Conservation (phyloP, 208 protist species). For the Trypanosoma lewisi region DNA sequence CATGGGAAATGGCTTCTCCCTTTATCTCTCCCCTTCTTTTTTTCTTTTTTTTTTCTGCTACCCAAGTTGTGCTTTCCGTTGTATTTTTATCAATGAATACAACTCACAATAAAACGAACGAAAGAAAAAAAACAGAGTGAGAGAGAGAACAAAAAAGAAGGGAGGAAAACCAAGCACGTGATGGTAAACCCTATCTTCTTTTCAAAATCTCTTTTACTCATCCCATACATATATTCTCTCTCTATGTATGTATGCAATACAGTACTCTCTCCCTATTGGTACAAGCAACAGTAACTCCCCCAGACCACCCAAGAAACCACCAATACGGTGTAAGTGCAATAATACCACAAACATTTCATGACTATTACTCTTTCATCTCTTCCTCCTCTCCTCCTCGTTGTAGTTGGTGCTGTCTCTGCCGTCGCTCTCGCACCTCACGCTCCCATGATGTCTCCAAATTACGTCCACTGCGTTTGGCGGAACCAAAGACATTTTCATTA, state of each 20-base stretch:
- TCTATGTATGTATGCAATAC: background rate
- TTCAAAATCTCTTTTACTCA: background rate
- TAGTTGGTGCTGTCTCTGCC: constrained; percentile 26
- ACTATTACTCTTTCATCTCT: constrained; percentile 20
- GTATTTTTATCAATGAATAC: no score
- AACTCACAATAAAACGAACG: background rate
- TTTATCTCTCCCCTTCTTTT: background rate
- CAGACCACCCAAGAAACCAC: background rate
- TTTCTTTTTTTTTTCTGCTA: background rate
- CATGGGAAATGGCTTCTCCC: background rate
- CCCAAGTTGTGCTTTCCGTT: background rate
- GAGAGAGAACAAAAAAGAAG: constrained; percentile 19
- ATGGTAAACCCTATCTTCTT: background rate
- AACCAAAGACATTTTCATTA: constrained; percentile 67
- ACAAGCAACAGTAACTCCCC: background rate
- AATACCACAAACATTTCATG: background rate
- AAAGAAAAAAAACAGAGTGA: constrained; percentile 4
- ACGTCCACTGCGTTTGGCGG: constrained; percentile 55
- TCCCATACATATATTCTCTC: background rate
- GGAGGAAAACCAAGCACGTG: background rate
- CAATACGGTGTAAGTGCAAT: no score
- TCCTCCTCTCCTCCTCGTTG: constrained; percentile 6
- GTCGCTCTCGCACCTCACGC: constrained; percentile 63
- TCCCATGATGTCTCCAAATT: constrained; percentile 74
- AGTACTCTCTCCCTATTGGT: background rate